Conservation (phyloP, 805 yeast genomes). For the Kuraishia molischiana region DNA sequence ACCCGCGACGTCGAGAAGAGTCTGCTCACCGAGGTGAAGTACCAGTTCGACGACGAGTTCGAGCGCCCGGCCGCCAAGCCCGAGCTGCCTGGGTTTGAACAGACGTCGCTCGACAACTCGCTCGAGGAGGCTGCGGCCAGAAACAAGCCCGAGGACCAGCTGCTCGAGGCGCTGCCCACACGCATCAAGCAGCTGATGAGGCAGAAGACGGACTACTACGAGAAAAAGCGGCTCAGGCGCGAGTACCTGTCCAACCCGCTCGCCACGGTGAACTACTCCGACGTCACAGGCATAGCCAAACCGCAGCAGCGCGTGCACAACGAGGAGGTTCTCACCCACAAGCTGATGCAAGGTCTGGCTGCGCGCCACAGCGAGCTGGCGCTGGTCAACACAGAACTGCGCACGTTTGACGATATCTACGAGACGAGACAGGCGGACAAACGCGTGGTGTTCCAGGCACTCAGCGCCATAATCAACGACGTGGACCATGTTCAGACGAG, state of each 20-base stretch:
- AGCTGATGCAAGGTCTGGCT: constrained; percentile 40
- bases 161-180: background rate
- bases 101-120: constrained; percentile 5
- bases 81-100: constrained; percentile 8
- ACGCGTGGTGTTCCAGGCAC: constrained; percentile 31
- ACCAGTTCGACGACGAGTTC: constrained; percentile 43
- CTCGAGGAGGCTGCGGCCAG: background rate
- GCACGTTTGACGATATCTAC: constrained; percentile 30
- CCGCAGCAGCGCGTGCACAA: constrained; percentile 3
- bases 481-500: constrained; percentile 27
- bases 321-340: constrained; percentile 49
- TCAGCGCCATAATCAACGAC: constrained; percentile 34
- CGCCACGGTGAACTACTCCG: constrained; percentile 19
- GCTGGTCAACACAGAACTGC: constrained; percentile 34
- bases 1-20: constrained; percentile 76
- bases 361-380: constrained; percentile 32
- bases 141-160: background rate
- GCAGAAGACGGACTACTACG: constrained; percentile 34
- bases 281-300: constrained; percentile 24
- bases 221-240: constrained; percentile 50
- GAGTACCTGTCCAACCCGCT: constrained; percentile 66
- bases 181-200: constrained; percentile 2
- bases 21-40: constrained; percentile 62
- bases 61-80: constrained; percentile 23
- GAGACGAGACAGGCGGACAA: constrained; percentile 31